Evolutionary conservation across 495 filamentous ascomycete genomes (phyloP).

Genomic region (Trichoderma gamsii): DNA sequence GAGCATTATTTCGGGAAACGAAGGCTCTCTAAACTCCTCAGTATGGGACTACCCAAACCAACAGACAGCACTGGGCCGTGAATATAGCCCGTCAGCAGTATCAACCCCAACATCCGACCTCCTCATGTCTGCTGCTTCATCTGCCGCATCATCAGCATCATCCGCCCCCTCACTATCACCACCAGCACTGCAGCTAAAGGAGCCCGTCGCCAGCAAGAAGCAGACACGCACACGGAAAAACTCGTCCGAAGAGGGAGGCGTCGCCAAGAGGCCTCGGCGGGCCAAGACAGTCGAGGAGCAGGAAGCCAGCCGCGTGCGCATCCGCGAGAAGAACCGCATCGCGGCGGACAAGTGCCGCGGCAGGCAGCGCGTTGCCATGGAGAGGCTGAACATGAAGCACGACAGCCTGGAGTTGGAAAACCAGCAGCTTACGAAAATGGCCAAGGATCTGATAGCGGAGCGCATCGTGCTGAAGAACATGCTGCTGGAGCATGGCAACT

Average conservation of each 20-base stretch:
- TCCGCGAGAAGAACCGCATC: slow-evolving; percentile 18
- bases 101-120: not conserved
- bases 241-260: not conserved
- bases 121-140: not conserved
- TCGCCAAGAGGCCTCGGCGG: not conserved
- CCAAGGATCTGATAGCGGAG: slow-evolving; percentile 16
- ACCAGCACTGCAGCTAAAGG: not conserved
- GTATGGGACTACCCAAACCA: not conserved
- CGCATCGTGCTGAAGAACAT: slow-evolving; percentile 19
- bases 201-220: not conserved
- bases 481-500: slow-evolving; percentile 20
- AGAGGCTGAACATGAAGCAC: slow-evolving; percentile 15
- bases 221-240: not conserved
- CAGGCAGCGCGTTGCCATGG: slow-evolving; percentile 16
- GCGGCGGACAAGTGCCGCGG: slow-evolving; percentile 19
- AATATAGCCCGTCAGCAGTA: not conserved
- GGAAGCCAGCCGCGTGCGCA: not conserved
- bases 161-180: not conserved
- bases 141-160: not conserved
- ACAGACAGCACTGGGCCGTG: not conserved
- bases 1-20: not conserved
- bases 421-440: slow-evolving; percentile 15
- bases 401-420: not conserved
- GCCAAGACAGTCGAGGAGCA: not conserved
- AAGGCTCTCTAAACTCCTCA: not conserved